Percentiles rank a stretch among this genome's conserved stretches.
These are phyloP conservation scores for Penicillium canariense DNA, from an alignment of 495 filamentous ascomycete species.

Conservation along the genomic window DNA sequence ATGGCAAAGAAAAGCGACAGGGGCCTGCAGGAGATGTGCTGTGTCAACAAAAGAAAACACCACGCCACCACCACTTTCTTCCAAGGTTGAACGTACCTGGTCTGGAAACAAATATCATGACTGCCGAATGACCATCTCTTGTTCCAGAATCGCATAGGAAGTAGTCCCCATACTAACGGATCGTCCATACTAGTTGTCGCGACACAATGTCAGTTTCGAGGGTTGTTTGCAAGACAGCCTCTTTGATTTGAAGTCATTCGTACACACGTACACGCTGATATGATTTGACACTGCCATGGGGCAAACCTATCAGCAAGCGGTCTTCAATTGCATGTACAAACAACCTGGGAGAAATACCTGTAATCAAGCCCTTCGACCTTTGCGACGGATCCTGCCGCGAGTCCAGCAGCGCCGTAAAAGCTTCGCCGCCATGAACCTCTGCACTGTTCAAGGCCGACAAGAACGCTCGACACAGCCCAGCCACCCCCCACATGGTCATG, in stretches of 20 bases:
- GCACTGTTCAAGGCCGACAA: constrained; percentile 40
- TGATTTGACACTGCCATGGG: constrained; percentile 79
- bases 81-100: constrained; percentile 25
- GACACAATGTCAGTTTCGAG: constrained; percentile 30
- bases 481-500: constrained; percentile 44
- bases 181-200: constrained; percentile 73
- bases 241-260: constrained; percentile 11
- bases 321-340: neutral
- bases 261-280: constrained; percentile 83
- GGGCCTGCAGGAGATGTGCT: constrained; percentile 35
- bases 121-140: constrained; percentile 84
- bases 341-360: constrained; percentile 54
- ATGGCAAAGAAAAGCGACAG: constrained; percentile 71
- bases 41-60: constrained; percentile 20
- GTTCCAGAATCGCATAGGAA: constrained; percentile 72
- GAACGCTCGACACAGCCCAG: constrained; percentile 47
- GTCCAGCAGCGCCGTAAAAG: constrained; percentile 76
- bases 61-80: neutral
- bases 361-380: constrained; percentile 76
- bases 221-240: constrained; percentile 6
- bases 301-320: constrained; percentile 13
- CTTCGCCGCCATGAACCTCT: constrained; percentile 67
- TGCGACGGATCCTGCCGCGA: constrained; percentile 63
- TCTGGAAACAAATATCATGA: constrained; percentile 81
- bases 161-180: constrained; percentile 85